phyloP scores from a whole-genome alignment of 345 rosid genomes.

The Toxicodendron radicans region DNA sequence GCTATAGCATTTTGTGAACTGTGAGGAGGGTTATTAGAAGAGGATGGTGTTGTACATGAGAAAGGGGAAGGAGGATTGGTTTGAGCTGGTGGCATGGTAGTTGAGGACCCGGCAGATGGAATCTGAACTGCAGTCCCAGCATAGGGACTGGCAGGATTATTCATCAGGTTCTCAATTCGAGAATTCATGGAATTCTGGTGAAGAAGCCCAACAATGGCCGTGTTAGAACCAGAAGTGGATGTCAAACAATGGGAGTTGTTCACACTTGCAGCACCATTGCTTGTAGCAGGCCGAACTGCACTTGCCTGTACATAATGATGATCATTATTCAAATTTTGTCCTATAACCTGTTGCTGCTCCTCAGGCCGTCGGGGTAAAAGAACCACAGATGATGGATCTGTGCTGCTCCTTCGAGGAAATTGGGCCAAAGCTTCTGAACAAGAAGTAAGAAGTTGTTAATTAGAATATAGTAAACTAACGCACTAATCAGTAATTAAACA shows the following conservation, averaged over 20 bases:
- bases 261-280: constrained; percentile 37
- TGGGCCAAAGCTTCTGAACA: constrained; percentile 59
- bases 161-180: constrained; percentile 43
- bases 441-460: neutral
- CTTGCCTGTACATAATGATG: constrained; percentile 34
- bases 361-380: constrained; percentile 30
- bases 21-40: constrained; percentile 46
- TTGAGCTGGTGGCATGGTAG: constrained; percentile 44
- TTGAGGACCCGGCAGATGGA: constrained; percentile 53
- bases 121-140: constrained; percentile 46
- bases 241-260: constrained; percentile 33
- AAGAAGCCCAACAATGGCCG: constrained; percentile 45
- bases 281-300: constrained; percentile 34
- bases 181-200: constrained; percentile 62
- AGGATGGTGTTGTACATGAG: constrained; percentile 43
- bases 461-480: neutral
- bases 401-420: constrained; percentile 44
- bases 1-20: constrained; percentile 26
- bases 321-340: constrained; percentile 22
- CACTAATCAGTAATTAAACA: neutral
- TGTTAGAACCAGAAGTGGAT: constrained; percentile 41
- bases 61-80: constrained; percentile 45
- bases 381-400: constrained; percentile 25
- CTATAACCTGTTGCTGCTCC: constrained; percentile 18
- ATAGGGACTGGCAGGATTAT: constrained; percentile 47